Conservation (phyloP, 352 stramenopile species). For the Globisporangium nodosum region DNA sequence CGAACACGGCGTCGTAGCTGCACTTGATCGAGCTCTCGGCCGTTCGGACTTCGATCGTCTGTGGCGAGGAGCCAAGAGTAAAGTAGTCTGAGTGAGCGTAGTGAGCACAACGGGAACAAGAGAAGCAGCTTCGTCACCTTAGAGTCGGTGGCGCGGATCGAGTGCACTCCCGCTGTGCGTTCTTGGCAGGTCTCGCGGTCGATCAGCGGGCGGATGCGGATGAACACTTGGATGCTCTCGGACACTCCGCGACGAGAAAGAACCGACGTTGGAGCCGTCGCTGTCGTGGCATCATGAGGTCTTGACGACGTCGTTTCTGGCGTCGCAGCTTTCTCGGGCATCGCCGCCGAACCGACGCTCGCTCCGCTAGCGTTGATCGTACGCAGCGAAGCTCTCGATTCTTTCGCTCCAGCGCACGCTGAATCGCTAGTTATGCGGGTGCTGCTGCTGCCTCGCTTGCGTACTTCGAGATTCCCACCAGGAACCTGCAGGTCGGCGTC, state of each 20-base stretch:
- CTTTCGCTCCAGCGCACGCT: background rate
- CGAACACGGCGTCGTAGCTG: constrained; percentile 78
- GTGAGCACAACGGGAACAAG: background rate
- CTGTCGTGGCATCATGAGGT: background rate
- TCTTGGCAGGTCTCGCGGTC: constrained; percentile 48
- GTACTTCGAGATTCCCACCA: background rate
- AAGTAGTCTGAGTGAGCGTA: too few species aligned
- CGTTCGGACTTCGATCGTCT: constrained; percentile 78
- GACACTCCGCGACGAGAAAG: constrained; percentile 22
- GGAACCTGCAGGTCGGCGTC: background rate
- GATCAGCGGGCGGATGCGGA: constrained; percentile 77
- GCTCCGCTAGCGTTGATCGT: background rate
- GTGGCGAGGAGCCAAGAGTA: background rate
- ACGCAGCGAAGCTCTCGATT: background rate
- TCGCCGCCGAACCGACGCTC: background rate
- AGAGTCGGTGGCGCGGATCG: constrained; percentile 35
- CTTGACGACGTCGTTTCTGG: constrained; percentile 1
- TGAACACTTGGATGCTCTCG: constrained; percentile 82
- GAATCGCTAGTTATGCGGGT: background rate
- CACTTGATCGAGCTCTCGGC: constrained; percentile 70
- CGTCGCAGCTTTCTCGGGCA: constrained; percentile 3
- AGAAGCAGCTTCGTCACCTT: constrained; percentile 22
- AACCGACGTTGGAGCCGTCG: background rate
- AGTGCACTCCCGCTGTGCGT: constrained; percentile 21
- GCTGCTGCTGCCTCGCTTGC: background rate